Evolutionary conservation across 2,329 filamentous ascomycete genomes (phyloP), one percentile per base, ranked within the genome.

Genomic region (Neofusicoccum umdonicola): DNA sequence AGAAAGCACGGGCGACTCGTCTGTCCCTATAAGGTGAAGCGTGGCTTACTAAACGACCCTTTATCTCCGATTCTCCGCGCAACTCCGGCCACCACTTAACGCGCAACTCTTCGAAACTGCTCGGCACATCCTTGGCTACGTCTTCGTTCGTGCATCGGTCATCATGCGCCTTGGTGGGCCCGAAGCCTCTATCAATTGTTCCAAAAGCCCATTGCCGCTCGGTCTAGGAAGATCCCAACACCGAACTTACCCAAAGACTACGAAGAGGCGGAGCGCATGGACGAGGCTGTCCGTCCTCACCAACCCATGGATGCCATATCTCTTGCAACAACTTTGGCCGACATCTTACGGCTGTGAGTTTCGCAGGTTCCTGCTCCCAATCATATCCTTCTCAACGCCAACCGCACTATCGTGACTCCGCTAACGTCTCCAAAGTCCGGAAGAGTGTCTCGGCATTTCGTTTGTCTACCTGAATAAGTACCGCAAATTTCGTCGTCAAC

Each of bases 381-480:
- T 2, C 27, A 34, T 34, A 12, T 7, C 27, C 4, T 17, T 51
- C 22, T 51, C 11, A 12, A 50, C 19, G 2, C 45, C 2, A 6
- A 15, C 13, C 31, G 34, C 11, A 11, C 19, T 39, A 0, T 31
- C 12, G 27, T 31, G 27, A 39, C 37, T 39, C 11, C 4, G 31
- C 22, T 51, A 39, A 58, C 19, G 15, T n/a, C 13, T 27, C 5
- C 15, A 31, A 57, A 70, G 69, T 27, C 70, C 70, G 7, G 69
- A 74, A 37, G 72, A 75, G 67, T 70, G 73, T 15, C 66, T 77
- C 9, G 70, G 72, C 17, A 74, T 75, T 70, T 68, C 72, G 19
- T 76, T 73, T 62, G 67, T 75, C 48, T 76, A 75, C 66, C 66
- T 73, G 44, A 71, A 76, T 66, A 71, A 69, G 65, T 77, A 75